Evolutionary conservation across 2,329 filamentous ascomycete species (phyloP), one percentile per base, ranked within the genome.

Genomic region (Lachnellula occidentalis): DNA sequence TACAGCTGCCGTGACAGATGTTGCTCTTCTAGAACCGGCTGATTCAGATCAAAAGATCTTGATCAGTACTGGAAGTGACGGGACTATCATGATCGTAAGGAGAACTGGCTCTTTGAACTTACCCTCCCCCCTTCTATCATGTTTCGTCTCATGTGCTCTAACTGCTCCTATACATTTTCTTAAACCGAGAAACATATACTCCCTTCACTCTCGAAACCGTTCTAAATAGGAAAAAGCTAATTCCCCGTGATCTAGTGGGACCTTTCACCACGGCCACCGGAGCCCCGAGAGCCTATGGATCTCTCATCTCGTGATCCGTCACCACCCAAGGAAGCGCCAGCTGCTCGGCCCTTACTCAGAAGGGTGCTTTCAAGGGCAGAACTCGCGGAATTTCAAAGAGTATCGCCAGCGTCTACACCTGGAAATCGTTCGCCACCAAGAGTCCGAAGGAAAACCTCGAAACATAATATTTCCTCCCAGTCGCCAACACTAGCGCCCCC

Each of bases 1-100:
- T 64, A 96, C 92, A 0, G 92, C 96, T 67, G 88, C 92, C 8
- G 90, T 99, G 60, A 95, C 89, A 50, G 92, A 92, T 57, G 83
- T 95, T 17, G 81, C 87, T 4, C 73, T 96, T 17, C 70, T 92
- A 11, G 81, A 87, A 52, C 62, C 59, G 15, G 76, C 77, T 7
- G 76, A 78, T 0, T 79, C 81, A 15, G 74, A 77, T 15, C 72
- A 74, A 24, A 79, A 80, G 50, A 79, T 78, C 56, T 73, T 90
- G 42, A 80, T 92, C 50, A 92, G 86, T 61, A 87, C 88, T 34
- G 89, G 87, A 1, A 82, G 87, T 5, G 89, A 94, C 68, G 88
- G 88, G 1, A 90, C 88, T 0, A 85, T 92, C 60, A 92, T 92
- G 87, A 82, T 91, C 27, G n/a, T n/a, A n/a, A n/a, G n/a, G n/a